phyloP scores from a whole-genome alignment of 2,329 filamentous ascomycete species.

The Claviceps sp. region DNA sequence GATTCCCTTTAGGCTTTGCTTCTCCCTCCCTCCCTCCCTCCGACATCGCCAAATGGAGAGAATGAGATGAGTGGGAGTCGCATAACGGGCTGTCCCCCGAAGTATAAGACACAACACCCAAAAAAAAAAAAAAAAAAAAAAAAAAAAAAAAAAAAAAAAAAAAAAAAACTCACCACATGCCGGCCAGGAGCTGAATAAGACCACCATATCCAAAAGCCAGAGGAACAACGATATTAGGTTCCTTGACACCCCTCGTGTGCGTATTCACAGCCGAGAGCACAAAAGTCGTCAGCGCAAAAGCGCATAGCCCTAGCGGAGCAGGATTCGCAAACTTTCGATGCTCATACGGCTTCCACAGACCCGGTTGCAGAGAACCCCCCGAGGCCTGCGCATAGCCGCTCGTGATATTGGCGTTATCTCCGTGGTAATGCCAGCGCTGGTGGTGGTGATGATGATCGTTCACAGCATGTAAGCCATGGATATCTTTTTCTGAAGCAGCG shows the following conservation, averaged over 20 bases:
- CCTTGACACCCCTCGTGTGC: slow-evolving; percentile 42
- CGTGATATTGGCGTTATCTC: slow-evolving; percentile 14
- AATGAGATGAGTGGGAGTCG: no score
- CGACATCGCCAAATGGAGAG: no score
- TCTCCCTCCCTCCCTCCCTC: no score
- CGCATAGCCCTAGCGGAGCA: slow-evolving; percentile 60
- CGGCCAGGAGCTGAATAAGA: slow-evolving; percentile 63
- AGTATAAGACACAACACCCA: no score
- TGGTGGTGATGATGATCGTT: slow-evolving; percentile 1
- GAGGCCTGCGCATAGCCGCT: slow-evolving; percentile 6
- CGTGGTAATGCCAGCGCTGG: slow-evolving; percentile 12
- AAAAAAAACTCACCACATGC: slow-evolving; percentile 62
- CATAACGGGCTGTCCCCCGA: no score
- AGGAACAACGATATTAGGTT: slow-evolving; percentile 54
- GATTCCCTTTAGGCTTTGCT: no score
- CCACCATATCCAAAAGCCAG: slow-evolving; percentile 64
- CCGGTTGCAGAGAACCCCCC: slow-evolving; percentile 61
- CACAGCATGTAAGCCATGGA: slow-evolving; percentile 3
- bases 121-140: slow-evolving; percentile 10
- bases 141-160: no score
- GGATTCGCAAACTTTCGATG: slow-evolving; percentile 69
- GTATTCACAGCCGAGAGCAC: slow-evolving; percentile 65
- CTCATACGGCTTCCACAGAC: slow-evolving; percentile 47
- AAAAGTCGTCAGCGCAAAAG: slow-evolving; percentile 75
- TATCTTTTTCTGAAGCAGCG: slow-evolving; percentile 9